A percentile compares a stretch with the other conserved stretches of the same genome.
phyloP scores from a whole-genome alignment of 352 stramenopile species.

The Globisporangium orthogonon region DNA sequence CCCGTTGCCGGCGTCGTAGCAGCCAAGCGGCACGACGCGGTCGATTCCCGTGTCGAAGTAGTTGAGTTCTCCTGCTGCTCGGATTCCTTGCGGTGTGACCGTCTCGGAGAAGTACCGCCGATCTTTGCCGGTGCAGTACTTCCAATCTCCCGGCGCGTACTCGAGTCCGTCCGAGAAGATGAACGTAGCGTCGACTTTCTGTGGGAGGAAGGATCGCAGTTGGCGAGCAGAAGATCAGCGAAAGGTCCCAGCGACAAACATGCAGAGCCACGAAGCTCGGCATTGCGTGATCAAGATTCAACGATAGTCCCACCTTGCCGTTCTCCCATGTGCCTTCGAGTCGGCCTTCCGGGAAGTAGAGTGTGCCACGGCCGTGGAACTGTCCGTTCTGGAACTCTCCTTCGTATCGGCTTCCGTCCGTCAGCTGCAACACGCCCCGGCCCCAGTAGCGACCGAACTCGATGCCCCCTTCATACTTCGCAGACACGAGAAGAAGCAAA shows the following conservation, averaged over 20 bases:
- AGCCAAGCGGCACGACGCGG: conserved; percentile 57
- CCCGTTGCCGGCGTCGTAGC: conserved; percentile 70
- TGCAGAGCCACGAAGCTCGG: too few relatives aligned
- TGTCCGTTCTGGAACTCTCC: conserved; percentile 75
- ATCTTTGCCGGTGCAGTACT: conserved; percentile 54
- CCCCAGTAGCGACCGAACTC: conserved; percentile 63
- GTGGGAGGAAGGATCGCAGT: background rate
- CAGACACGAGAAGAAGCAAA: background rate
- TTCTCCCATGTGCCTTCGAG: conserved; percentile 62
- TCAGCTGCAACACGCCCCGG: conserved; percentile 40
- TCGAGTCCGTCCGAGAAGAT: conserved; percentile 72
- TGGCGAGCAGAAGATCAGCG: background rate
- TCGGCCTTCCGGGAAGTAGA: conserved; percentile 64
- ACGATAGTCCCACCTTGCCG: conserved; percentile 40
- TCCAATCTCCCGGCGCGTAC: conserved; percentile 54
- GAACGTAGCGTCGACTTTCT: conserved; percentile 74
- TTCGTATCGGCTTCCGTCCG: conserved; percentile 69
- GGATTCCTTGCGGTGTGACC: conserved; percentile 42
- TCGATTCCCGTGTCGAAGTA: conserved; percentile 68
- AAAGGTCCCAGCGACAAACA: background rate
- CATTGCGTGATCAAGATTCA: background rate
- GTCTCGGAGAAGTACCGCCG: conserved; percentile 70
- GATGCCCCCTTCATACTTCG: conserved; percentile 48
- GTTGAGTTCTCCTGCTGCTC: conserved; percentile 48
- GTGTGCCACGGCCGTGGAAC: conserved; percentile 69